Evolutionary conservation across 2,329 filamentous ascomycete species (phyloP).

Genomic region (Penicillium janthinellum): DNA sequence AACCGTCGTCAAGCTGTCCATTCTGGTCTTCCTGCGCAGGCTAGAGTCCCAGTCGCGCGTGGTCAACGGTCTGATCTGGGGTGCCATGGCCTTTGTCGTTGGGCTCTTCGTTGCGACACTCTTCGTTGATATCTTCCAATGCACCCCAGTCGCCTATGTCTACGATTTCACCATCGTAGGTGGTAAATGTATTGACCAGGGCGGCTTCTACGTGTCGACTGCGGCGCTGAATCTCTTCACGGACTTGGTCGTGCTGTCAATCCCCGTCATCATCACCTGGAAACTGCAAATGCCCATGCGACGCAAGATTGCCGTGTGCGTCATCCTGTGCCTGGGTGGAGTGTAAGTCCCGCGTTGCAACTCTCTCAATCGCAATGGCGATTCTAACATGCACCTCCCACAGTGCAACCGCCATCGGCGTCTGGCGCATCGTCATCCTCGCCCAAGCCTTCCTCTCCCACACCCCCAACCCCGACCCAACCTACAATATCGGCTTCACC

Average conservation of each 20-base stretch:
- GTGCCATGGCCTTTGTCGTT: conserved; percentile 13
- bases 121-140: conserved; percentile 37
- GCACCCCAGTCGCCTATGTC: conserved; percentile 28
- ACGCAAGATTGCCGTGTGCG: conserved; percentile 33
- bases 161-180: conserved; percentile 24
- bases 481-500: conserved; percentile 31
- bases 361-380: neutral
- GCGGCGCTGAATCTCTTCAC: conserved; percentile 35
- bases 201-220: conserved; percentile 31
- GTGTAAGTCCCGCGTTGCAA: conserved; percentile 19
- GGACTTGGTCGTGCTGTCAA: conserved; percentile 33
- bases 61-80: conserved; percentile 26
- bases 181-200: conserved; percentile 33
- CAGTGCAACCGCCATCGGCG: conserved; percentile 32
- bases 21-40: conserved; percentile 34
- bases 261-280: conserved; percentile 36
- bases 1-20: conserved; percentile 33
- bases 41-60: conserved; percentile 29
- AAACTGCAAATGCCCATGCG: conserved; percentile 31
- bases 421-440: conserved; percentile 34
- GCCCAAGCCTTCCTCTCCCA: conserved; percentile 22
- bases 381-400: neutral
- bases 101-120: conserved; percentile 27
- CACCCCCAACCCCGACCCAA: conserved; percentile 17
- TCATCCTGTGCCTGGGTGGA: conserved; percentile 32